Conservation (phyloP, 495 filamentous ascomycete species). For the Tuber magnatum region DNA sequence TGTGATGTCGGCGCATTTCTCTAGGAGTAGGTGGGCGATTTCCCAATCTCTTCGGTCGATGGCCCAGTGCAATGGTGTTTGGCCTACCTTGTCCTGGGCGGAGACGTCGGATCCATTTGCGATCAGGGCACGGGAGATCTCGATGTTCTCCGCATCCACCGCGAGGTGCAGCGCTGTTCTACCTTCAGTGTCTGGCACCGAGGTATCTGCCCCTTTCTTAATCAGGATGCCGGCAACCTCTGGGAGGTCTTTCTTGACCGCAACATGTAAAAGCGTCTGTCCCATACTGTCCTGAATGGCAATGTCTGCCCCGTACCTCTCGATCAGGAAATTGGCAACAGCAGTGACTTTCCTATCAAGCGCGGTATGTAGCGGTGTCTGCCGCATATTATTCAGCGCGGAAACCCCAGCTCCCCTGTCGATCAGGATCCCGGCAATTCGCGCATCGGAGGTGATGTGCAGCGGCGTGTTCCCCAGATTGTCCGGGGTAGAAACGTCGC, state of each 20-base stretch:
- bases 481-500: neutral
- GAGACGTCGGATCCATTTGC: slow-evolving; percentile 18
- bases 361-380: slow-evolving; percentile 15
- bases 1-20: slow-evolving; percentile 16
- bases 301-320: neutral
- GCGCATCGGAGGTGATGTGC: neutral
- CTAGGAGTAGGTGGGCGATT: slow-evolving; percentile 20
- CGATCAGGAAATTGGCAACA: neutral
- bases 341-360: neutral
- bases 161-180: slow-evolving; percentile 31
- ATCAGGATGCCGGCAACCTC: neutral
- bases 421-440: neutral
- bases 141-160: neutral
- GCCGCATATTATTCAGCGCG: neutral
- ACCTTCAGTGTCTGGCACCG: neutral
- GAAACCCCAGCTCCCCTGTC: neutral
- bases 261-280: slow-evolving; percentile 1
- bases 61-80: slow-evolving; percentile 23
- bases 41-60: slow-evolving; percentile 11
- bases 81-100: slow-evolving; percentile 21
- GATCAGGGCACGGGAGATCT: slow-evolving; percentile 8
- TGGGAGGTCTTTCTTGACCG: neutral
- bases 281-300: neutral
- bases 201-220: slow-evolving; percentile 6
- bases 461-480: slow-evolving; percentile 2